phyloP scores from a whole-genome alignment of 1,284 basidiomycete species.

The Puccinia novopanici region DNA sequence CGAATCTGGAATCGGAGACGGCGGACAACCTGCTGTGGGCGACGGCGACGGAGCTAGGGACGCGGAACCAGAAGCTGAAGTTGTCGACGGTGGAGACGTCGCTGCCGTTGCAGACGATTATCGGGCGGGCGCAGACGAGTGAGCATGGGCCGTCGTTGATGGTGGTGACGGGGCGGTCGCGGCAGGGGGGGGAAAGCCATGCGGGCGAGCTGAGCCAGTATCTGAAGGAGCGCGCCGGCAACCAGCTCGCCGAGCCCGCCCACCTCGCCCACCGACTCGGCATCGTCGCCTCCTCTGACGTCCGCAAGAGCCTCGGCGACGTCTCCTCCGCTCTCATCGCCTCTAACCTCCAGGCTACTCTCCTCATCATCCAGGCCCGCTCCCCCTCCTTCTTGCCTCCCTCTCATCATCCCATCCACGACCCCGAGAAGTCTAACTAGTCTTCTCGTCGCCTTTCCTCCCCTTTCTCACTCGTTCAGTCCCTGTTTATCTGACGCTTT shows the following conservation, averaged over 20 bases:
- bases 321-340: constrained; percentile 41
- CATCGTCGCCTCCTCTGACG: constrained; percentile 38
- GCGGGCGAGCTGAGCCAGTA: constrained; percentile 36
- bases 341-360: neutral
- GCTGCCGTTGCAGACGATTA: constrained; percentile 23
- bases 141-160: neutral
- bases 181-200: constrained; percentile 36
- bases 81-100: constrained; percentile 27
- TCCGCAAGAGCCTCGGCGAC: constrained; percentile 44
- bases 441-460: neutral
- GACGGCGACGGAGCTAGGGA: constrained; percentile 5
- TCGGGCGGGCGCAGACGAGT: neutral
- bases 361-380: constrained; percentile 44
- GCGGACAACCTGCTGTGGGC: constrained; percentile 38
- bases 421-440: constrained; percentile 10
- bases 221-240: constrained; percentile 22
- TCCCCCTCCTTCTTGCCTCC: neutral
- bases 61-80: neutral
- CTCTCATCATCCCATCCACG: neutral
- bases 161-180: constrained; percentile 41
- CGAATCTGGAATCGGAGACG: constrained; percentile 38
- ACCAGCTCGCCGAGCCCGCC: neutral
- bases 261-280: constrained; percentile 24
- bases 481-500: no score
- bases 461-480: neutral